These are phyloP conservation scores for Keithomyces neogunnii DNA, from an alignment of 2,329 filamentous ascomycete genomes.

Conservation along the genomic window DNA sequence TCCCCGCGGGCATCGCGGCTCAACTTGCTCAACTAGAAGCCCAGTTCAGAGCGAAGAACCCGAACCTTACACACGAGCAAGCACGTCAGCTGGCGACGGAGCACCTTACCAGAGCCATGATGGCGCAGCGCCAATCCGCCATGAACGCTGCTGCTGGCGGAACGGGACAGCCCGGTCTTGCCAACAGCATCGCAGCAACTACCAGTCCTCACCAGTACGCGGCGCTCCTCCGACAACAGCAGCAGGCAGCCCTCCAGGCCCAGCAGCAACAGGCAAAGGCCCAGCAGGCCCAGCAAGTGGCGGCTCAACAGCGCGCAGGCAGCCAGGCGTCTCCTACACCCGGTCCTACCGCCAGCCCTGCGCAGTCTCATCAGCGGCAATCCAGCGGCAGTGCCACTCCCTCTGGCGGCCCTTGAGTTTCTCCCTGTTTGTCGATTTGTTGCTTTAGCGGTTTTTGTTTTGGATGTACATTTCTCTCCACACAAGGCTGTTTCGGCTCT, in stretches of 20 bases:
- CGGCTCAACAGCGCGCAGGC: slow-evolving; percentile 21
- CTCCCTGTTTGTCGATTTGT: not conserved
- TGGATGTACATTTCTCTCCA: not conserved
- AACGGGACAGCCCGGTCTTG: slow-evolving; percentile 36
- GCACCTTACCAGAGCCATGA: slow-evolving; percentile 37
- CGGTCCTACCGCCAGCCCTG: slow-evolving; percentile 11
- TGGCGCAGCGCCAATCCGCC: slow-evolving; percentile 41
- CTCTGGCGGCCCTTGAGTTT: not conserved
- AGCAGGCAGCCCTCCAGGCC: slow-evolving; percentile 35
- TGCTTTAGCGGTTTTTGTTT: not conserved
- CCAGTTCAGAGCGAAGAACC: slow-evolving; percentile 43
- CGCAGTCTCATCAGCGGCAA: slow-evolving; percentile 22
- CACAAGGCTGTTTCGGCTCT: not conserved
- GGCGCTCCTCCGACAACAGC: slow-evolving; percentile 48
- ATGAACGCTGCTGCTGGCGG: slow-evolving; percentile 48
- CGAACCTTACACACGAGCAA: slow-evolving; percentile 40
- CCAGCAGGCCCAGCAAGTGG: slow-evolving; percentile 17
- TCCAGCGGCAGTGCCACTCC: slow-evolving; percentile 31
- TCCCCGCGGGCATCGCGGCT: slow-evolving; percentile 37
- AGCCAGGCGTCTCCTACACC: slow-evolving; percentile 15
- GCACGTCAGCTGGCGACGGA: slow-evolving; percentile 43
- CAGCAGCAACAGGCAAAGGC: slow-evolving; percentile 20
- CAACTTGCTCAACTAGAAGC: slow-evolving; percentile 45
- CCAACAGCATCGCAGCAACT: slow-evolving; percentile 38
- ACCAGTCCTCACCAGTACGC: slow-evolving; percentile 52